Percentiles rank a stretch among this genome's conserved stretches.
These are phyloP conservation scores for Talaromyces proteolyticus DNA, from an alignment of 495 filamentous ascomycete species.

Conservation along the genomic window DNA sequence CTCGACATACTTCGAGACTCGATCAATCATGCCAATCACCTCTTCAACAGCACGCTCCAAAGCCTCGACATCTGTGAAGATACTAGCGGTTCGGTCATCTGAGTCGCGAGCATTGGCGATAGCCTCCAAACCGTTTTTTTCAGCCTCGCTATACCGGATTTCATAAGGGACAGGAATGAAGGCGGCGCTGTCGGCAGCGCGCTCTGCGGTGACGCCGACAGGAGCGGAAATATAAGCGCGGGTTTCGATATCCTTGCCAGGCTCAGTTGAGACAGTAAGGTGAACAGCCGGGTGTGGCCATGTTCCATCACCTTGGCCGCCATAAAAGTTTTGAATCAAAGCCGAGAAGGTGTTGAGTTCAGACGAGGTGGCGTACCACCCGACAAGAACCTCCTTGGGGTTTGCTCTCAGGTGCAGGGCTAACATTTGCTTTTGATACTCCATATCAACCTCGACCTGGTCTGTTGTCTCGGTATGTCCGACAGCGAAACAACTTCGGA, in stretches of 20 bases:
- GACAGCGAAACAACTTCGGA: conserved; percentile 92
- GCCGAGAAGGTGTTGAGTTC: conserved; percentile 97
- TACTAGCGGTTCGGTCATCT: conserved; percentile 62
- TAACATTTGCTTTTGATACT: conserved; percentile 99
- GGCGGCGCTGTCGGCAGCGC: conserved; percentile 87
- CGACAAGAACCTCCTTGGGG: conserved; percentile 88
- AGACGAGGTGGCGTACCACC: conserved; percentile 95
- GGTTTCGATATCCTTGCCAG: conserved; percentile 77
- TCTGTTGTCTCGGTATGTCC: conserved; percentile 97
- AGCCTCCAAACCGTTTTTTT: conserved; percentile 85
- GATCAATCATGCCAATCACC: conserved; percentile 79
- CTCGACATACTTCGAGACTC: conserved; percentile 83
- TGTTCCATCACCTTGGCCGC: conserved; percentile 90
- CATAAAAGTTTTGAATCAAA: conserved; percentile 99
- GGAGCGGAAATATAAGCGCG: conserved; percentile 90
- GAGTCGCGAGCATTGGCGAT: conserved; percentile 74
- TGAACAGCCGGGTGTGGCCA: conserved; percentile 95
- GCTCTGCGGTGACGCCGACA: conserved; percentile 89
- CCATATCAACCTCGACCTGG: conserved; percentile 98
- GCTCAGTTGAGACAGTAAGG: conserved; percentile 83
- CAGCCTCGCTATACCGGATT: conserved; percentile 82
- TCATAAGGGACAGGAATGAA: conserved; percentile 96
- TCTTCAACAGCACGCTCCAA: conserved; percentile 79
- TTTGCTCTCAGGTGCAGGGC: conserved; percentile 87
- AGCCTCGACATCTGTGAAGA: conserved; percentile 82